phyloP scores from a whole-genome alignment of 179 eudicot species.

The Patellifolia procumbens region DNA sequence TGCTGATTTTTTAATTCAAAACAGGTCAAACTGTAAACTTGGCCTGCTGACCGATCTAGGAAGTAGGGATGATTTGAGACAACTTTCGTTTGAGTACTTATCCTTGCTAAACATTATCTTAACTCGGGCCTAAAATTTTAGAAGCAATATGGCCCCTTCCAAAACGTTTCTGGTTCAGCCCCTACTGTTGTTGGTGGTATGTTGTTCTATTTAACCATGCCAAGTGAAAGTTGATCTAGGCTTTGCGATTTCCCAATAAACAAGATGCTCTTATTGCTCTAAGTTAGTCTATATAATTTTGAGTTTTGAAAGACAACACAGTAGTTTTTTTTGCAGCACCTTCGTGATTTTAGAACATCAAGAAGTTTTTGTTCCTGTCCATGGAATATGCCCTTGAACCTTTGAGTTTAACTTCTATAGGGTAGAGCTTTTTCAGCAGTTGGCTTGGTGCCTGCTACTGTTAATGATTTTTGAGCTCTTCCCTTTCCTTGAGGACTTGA shows the following conservation, averaged over 20 bases:
- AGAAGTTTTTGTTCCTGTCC: not conserved
- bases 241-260: not conserved
- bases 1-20: too few species aligned
- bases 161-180: too few species aligned
- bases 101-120: too few species aligned
- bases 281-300: not conserved
- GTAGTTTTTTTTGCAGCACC: not conserved
- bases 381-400: not conserved
- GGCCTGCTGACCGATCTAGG: too few species aligned
- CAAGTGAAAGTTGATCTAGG: not conserved
- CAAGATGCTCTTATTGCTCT: not conserved
- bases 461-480: not conserved
- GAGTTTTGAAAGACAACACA: not conserved
- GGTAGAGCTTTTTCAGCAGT: not conserved
- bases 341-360: not conserved
- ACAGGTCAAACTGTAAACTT: too few species aligned
- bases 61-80: too few species aligned
- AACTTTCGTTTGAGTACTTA: too few species aligned
- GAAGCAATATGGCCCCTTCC: too few species aligned
- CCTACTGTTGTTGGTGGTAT: too few species aligned
- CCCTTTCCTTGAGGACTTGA: too few species aligned
- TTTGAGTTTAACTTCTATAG: not conserved
- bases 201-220: not conserved
- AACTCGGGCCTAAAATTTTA: too few species aligned
- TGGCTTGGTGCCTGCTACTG: not conserved